A percentile compares a stretch with the other conserved stretches of the same genome.
phyloP scores from a whole-genome alignment of 257 asterid genomes.

The Fraxinus pennsylvanica region DNA sequence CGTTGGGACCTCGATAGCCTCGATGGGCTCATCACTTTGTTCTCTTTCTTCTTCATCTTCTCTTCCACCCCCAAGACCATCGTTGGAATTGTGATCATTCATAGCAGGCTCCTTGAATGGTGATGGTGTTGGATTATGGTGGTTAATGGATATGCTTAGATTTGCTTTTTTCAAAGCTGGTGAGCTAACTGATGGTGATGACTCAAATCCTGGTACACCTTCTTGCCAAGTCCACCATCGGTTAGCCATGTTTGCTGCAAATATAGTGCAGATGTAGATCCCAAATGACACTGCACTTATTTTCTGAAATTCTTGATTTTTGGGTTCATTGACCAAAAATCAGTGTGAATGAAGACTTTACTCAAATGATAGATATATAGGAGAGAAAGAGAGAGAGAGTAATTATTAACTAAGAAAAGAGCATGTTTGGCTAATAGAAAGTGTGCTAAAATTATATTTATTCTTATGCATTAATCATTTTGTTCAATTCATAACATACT shows the following conservation, averaged over 20 bases:
- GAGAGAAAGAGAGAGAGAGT: not conserved
- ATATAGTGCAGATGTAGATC: not conserved
- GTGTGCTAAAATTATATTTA: too few species aligned
- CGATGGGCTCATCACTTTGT: conserved; percentile 18
- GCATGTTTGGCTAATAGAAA: too few species aligned
- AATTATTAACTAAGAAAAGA: too few species aligned
- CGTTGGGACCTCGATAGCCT: conserved; percentile 4
- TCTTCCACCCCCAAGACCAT: not conserved
- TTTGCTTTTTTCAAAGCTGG: conserved; percentile 16
- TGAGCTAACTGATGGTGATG: conserved; percentile 5
- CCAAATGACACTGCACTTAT: not conserved
- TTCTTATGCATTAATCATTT: too few species aligned
- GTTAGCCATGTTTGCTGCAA: conserved; percentile 17
- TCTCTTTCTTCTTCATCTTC: conserved; percentile 17
- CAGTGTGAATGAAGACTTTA: not conserved
- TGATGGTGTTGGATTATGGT: conserved; percentile 1
- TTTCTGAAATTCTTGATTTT: not conserved
- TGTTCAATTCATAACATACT: too few species aligned
- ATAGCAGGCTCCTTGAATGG: not conserved
- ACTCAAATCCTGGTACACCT: conserved; percentile 4
- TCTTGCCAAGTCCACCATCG: conserved; percentile 13
- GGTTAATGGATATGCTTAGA: conserved; percentile 5
- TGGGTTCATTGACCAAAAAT: not conserved
- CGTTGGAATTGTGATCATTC: not conserved
- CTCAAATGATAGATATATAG: not conserved